Evolutionary conservation across 768 basidiomycete species (phyloP).

Genomic region (Pleurotus platypus): DNA sequence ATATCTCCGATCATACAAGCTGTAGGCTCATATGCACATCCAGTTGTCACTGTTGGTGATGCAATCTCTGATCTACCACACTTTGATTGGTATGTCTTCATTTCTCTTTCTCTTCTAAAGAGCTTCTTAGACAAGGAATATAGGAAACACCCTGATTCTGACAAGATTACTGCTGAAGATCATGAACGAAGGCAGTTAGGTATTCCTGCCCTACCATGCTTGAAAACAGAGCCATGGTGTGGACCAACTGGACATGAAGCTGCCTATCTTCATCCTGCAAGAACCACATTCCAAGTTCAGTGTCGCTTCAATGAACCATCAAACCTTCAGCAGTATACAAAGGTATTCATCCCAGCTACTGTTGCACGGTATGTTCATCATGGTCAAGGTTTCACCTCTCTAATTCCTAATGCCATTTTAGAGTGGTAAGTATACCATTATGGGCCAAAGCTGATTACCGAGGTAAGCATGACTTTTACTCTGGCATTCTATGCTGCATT

Average conservation of each 20-base stretch:
- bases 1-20: constrained; percentile 43
- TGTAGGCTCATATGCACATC: constrained; percentile 54
- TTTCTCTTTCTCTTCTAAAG: background rate
- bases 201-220: constrained; percentile 31
- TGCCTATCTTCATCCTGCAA: constrained; percentile 29
- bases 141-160: background rate
- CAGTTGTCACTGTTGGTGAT: constrained; percentile 60
- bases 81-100: constrained; percentile 65
- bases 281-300: constrained; percentile 41
- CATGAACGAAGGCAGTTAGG: constrained; percentile 7
- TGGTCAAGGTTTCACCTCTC: background rate
- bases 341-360: constrained; percentile 42
- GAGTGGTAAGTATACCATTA: constrained; percentile 60
- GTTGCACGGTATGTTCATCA: constrained; percentile 49
- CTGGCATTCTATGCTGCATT: background rate
- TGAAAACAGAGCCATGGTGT: constrained; percentile 27
- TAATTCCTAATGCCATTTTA: constrained; percentile 19
- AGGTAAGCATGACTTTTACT: constrained; percentile 27
- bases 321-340: constrained; percentile 64
- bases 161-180: constrained; percentile 34
- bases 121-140: background rate
- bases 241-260: constrained; percentile 27
- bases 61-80: constrained; percentile 69
- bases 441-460: constrained; percentile 59
- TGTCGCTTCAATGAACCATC: constrained; percentile 39